Evolutionary conservation across 768 basidiomycete genomes (phyloP).

Genomic region (Glaciozyma martinii): DNA sequence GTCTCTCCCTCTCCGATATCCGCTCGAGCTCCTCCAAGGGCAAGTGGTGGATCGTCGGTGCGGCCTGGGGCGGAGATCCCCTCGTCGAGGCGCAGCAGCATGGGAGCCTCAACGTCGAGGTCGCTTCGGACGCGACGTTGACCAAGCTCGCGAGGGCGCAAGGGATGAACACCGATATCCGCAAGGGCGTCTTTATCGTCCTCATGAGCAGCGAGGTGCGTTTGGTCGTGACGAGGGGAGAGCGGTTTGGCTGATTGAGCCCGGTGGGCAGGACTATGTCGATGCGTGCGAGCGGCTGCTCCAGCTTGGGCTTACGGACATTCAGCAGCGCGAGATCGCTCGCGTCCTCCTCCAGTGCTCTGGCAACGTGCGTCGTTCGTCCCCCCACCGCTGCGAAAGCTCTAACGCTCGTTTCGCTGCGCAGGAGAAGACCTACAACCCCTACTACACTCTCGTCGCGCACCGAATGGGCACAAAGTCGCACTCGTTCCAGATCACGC

Average conservation of each 20-base stretch:
- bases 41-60: slow-evolving; percentile 98
- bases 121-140: slow-evolving; percentile 42
- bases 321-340: slow-evolving; percentile 91
- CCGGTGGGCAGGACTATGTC: slow-evolving; percentile 74
- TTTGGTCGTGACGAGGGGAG: background rate
- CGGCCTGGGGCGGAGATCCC: slow-evolving; percentile 90
- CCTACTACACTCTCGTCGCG: slow-evolving; percentile 83
- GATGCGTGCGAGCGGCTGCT: slow-evolving; percentile 86
- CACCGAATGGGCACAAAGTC: slow-evolving; percentile 52
- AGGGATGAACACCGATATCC: slow-evolving; percentile 97
- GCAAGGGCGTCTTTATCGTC: slow-evolving; percentile 81
- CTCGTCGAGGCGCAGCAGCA: slow-evolving; percentile 52
- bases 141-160: slow-evolving; percentile 79
- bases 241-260: background rate
- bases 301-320: slow-evolving; percentile 70
- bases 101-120: slow-evolving; percentile 25
- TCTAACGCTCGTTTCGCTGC: background rate
- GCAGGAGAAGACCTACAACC: slow-evolving; percentile 87
- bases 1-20: slow-evolving; percentile 76
- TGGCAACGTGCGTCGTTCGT: slow-evolving; percentile 58
- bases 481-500: slow-evolving; percentile 79
- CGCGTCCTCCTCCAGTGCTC: slow-evolving; percentile 87
- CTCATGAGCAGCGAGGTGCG: slow-evolving; percentile 91
- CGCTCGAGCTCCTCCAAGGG: slow-evolving; percentile 73
- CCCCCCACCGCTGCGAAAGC: background rate